Conservation (phyloP, 1,284 basidiomycete species). For the Nidula niveotomentosa region DNA sequence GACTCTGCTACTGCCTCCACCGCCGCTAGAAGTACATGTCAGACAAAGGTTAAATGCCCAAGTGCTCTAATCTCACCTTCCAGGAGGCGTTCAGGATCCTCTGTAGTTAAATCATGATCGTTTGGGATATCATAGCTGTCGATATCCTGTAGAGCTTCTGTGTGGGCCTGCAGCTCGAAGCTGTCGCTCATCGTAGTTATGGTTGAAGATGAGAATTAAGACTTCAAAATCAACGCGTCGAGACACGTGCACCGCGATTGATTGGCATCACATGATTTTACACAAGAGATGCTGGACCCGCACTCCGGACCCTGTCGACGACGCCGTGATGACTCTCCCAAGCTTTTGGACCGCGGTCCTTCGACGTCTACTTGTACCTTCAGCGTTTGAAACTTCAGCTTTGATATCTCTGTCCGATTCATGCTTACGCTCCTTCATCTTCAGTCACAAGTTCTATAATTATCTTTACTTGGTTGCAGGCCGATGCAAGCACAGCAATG, state of each 20-base stretch:
- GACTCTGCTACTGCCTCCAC: slow-evolving; percentile 76
- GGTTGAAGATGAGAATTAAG: not conserved
- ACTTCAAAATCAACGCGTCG: slow-evolving; percentile 10
- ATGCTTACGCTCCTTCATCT: no score
- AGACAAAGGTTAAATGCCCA: not conserved
- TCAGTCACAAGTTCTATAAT: no score
- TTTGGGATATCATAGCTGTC: slow-evolving; percentile 60
- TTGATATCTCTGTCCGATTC: no score
- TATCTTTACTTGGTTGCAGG: no score
- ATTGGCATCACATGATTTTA: no score
- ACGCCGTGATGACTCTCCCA: no score
- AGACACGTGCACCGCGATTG: slow-evolving; percentile 1
- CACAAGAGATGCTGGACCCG: no score
- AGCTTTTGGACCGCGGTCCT: no score
- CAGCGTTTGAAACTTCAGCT: no score
- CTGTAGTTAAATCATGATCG: slow-evolving; percentile 57
- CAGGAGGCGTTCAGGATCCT: slow-evolving; percentile 39
- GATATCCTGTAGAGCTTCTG: slow-evolving; percentile 61
- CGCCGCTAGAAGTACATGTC: slow-evolving; percentile 44
- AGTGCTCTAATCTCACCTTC: slow-evolving; percentile 39
- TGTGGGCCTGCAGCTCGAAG: slow-evolving; percentile 79
- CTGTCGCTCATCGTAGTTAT: slow-evolving; percentile 18
- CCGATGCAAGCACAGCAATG: no score
- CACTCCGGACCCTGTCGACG: no score
- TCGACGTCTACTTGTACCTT: no score